phyloP scores from a whole-genome alignment of 805 yeast species.

The Kockiozyma suomiensis region DNA sequence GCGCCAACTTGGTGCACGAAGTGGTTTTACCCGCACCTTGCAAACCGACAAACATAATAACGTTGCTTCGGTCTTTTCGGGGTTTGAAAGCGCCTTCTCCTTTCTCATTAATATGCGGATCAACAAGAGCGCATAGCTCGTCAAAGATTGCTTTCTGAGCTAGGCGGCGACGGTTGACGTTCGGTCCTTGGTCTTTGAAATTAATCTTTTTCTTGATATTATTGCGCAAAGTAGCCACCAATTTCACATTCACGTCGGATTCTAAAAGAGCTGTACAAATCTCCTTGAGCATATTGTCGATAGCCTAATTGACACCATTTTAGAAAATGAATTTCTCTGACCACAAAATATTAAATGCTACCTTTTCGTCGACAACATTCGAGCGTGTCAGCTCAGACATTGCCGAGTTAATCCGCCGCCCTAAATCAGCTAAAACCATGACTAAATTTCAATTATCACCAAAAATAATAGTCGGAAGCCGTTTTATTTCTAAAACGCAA shows the following conservation, averaged over 20 bases:
- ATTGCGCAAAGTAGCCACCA: constrained; percentile 76
- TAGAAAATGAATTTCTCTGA: not conserved
- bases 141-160: constrained; percentile 92
- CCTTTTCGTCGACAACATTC: constrained; percentile 58
- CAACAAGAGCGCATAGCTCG: constrained; percentile 84
- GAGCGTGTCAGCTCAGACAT: constrained; percentile 64
- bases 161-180: constrained; percentile 71
- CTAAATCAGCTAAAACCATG: constrained; percentile 82
- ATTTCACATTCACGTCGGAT: constrained; percentile 87
- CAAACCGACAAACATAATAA: constrained; percentile 96
- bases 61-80: constrained; percentile 73
- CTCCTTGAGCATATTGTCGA: constrained; percentile 77
- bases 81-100: constrained; percentile 67
- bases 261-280: constrained; percentile 88
- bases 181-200: constrained; percentile 54
- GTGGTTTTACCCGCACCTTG: constrained; percentile 99
- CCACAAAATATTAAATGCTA: constrained; percentile 1
- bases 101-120: constrained; percentile 50
- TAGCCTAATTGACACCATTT: constrained; percentile 45
- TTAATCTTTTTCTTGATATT: constrained; percentile 64
- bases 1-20: constrained; percentile 89
- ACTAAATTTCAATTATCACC: not conserved
- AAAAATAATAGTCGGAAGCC: no score
- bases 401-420: constrained; percentile 74
- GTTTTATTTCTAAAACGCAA: no score